These are phyloP conservation scores for Fusarium sp. DNA, from an alignment of 2,329 filamentous ascomycete species.

Conservation along the genomic window DNA sequence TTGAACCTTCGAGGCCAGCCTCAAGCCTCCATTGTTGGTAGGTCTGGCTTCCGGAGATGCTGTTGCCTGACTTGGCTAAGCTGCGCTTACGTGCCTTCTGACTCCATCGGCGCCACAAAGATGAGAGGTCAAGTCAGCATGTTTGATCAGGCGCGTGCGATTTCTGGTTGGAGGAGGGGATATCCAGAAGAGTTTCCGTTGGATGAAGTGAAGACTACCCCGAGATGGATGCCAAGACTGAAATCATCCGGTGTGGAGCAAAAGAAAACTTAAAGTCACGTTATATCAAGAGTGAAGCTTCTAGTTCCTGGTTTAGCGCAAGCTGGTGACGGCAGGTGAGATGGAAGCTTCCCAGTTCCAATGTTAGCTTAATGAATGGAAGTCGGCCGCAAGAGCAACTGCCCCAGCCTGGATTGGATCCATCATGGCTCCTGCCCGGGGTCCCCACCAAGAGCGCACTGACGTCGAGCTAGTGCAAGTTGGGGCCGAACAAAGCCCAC, in stretches of 20 bases:
- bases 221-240: neutral
- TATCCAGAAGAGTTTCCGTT: neutral
- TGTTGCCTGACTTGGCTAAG: neutral
- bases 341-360: neutral
- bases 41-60: constrained; percentile 3
- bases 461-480: neutral
- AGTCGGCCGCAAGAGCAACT: neutral
- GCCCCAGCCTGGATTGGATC: neutral
- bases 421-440: neutral
- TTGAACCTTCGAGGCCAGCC: constrained; percentile 9
- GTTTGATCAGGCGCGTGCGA: neutral
- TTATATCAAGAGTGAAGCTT: neutral
- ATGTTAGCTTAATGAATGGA: neutral
- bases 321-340: neutral
- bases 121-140: neutral
- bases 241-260: neutral
- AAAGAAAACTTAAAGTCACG: neutral
- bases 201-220: neutral
- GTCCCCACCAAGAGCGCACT: constrained; percentile 5
- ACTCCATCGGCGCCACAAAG: constrained; percentile 9
- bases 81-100: neutral
- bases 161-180: neutral
- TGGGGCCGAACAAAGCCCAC: constrained; percentile 15
- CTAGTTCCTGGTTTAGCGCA: neutral
- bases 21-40: neutral